A percentile compares a stretch with the other conserved stretches of the same genome.
Conservation (phyloP, 2,329 filamentous ascomycete species). For the Mycosphaerella arachidis region DNA sequence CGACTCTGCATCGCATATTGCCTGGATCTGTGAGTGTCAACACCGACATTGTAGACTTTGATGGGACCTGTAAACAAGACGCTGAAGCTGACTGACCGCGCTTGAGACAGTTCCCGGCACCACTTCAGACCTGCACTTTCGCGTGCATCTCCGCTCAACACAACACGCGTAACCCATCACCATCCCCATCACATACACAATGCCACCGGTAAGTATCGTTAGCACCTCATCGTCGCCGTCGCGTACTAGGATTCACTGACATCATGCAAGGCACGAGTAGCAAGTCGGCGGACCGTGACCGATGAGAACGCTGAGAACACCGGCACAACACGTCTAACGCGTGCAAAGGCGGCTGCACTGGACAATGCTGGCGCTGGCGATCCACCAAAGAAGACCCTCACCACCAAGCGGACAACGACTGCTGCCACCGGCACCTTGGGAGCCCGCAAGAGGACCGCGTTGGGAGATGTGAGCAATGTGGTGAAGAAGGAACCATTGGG, state of each 20-base stretch:
- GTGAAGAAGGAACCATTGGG: slow-evolving; percentile 64
- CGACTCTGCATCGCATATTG: slow-evolving; percentile 12
- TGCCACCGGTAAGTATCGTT: slow-evolving; percentile 35
- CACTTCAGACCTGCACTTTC: slow-evolving; percentile 17
- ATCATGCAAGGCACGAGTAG: slow-evolving; percentile 59
- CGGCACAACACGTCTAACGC: slow-evolving; percentile 75
- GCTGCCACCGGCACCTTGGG: slow-evolving; percentile 42
- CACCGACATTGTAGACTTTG: neutral
- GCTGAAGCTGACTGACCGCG: slow-evolving; percentile 20
- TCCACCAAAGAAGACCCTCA: slow-evolving; percentile 46
- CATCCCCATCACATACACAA: slow-evolving; percentile 23
- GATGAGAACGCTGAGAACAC: slow-evolving; percentile 85
- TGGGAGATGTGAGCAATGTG: slow-evolving; percentile 95
- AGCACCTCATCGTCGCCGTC: slow-evolving; percentile 6
- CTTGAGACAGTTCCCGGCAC: slow-evolving; percentile 22
- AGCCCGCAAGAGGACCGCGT: slow-evolving; percentile 67
- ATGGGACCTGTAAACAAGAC: slow-evolving; percentile 12
- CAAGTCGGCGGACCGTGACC: slow-evolving; percentile 65
- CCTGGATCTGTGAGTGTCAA: slow-evolving; percentile 11
- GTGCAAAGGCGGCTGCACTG: slow-evolving; percentile 80
- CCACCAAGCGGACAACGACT: slow-evolving; percentile 44
- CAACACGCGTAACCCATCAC: slow-evolving; percentile 13
- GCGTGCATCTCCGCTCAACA: slow-evolving; percentile 14
- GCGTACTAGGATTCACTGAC: slow-evolving; percentile 37
- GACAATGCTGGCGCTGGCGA: slow-evolving; percentile 54